These are phyloP conservation scores for Heliosperma pusillum DNA, from an alignment of 148 eudicot genomes.

Conservation along the genomic window DNA sequence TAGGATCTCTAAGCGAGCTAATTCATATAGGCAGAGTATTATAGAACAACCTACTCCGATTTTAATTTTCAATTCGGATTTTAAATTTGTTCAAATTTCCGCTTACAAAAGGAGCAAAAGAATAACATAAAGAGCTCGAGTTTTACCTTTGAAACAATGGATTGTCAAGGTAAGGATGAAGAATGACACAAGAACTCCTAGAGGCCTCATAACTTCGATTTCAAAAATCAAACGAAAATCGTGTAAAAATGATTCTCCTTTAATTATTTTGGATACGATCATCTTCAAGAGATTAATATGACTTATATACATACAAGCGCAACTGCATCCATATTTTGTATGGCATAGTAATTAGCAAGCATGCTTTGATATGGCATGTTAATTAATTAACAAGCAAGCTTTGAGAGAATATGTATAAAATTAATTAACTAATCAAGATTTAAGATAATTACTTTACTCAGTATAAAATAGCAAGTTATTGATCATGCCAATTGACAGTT, in stretches of 20 bases:
- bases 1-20: background rate
- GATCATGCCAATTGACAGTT: background rate
- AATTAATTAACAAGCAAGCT: constrained; percentile 8
- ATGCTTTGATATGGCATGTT: background rate
- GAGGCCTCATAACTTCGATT: constrained; percentile 1
- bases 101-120: background rate
- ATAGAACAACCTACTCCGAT: background rate
- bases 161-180: background rate
- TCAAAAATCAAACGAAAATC: background rate
- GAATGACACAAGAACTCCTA: background rate
- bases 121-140: too few relatives aligned
- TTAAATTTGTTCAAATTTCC: background rate
- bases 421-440: too few relatives aligned
- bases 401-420: background rate
- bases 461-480: background rate
- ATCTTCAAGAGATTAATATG: background rate
- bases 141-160: background rate
- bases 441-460: too few relatives aligned
- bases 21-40: background rate
- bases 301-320: background rate
- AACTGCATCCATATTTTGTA: background rate
- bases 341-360: background rate
- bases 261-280: too few relatives aligned
- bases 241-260: too few relatives aligned
- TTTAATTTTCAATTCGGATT: background rate